A percentile compares a stretch with the other conserved stretches of the same genome.
Conservation (phyloP, 2,329 filamentous ascomycete species). For the Aspergillus ruber region DNA sequence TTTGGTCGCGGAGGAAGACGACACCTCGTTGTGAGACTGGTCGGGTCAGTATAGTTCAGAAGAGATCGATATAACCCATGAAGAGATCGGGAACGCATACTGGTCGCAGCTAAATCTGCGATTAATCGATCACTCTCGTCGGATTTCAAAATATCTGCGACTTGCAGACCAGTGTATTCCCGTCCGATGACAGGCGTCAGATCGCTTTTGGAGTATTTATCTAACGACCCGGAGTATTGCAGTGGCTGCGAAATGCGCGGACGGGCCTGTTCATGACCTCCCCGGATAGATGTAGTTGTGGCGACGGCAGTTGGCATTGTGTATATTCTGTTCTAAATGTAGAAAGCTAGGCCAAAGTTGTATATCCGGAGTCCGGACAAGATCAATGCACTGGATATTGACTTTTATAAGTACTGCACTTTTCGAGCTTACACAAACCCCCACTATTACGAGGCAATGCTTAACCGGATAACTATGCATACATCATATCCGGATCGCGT, state of each 20-base stretch:
- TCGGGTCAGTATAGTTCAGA: constrained; percentile 21
- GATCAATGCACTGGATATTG: not conserved
- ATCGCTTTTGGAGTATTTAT: constrained; percentile 35
- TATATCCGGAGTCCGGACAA: not conserved
- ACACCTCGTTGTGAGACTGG: constrained; percentile 62
- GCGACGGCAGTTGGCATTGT: constrained; percentile 14
- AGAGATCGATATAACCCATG: not conserved
- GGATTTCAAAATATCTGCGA: constrained; percentile 50
- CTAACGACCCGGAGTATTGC: constrained; percentile 31
- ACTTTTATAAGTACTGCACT: not conserved
- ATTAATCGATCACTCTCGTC: constrained; percentile 57
- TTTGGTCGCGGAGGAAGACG: constrained; percentile 63
- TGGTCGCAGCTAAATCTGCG: constrained; percentile 60
- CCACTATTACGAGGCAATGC: not conserved
- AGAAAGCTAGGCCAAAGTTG: not conserved
- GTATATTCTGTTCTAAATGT: not conserved
- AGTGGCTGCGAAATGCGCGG: constrained; percentile 27
- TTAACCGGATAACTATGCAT: no score
- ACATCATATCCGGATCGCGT: no score
- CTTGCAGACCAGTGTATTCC: constrained; percentile 34
- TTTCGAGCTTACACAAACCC: no score
- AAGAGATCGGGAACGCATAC: constrained; percentile 35
- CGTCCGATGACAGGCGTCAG: constrained; percentile 36
- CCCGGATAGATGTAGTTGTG: constrained; percentile 8
- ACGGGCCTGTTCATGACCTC: constrained; percentile 17